These are phyloP conservation scores for Cytospora piceae DNA, from an alignment of 2,329 filamentous ascomycete genomes.

Conservation along the genomic window DNA sequence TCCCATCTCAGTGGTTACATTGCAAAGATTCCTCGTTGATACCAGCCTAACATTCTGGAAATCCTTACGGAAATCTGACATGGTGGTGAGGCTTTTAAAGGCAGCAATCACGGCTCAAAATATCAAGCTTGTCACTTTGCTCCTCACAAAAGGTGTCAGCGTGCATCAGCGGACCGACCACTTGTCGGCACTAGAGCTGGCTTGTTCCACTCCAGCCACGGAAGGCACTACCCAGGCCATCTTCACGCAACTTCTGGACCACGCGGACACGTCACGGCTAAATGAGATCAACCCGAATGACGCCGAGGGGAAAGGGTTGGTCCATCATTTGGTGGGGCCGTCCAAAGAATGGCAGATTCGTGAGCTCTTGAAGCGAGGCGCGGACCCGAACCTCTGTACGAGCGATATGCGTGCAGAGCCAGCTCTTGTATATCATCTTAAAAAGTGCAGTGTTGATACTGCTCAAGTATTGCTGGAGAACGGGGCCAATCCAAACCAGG, in stretches of 20 bases:
- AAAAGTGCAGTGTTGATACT: accelerated
- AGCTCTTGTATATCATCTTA: neutral
- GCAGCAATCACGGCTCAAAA: neutral
- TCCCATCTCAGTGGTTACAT: neutral
- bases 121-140: neutral
- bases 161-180: neutral
- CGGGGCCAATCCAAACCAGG: neutral
- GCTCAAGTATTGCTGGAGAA: neutral
- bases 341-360: neutral
- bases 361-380: neutral
- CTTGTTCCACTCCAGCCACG: neutral
- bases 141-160: neutral
- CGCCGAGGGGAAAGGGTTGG: accelerated
- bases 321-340: neutral
- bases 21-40: neutral
- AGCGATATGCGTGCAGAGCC: neutral
- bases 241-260: neutral
- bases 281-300: neutral
- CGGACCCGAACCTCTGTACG: neutral
- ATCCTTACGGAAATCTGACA: neutral
- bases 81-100: neutral
- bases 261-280: neutral
- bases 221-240: neutral
- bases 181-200: neutral
- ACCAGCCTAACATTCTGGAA: neutral